Evolutionary conservation across 768 basidiomycete species (phyloP).

Genomic region (Mrakia frigida): DNA sequence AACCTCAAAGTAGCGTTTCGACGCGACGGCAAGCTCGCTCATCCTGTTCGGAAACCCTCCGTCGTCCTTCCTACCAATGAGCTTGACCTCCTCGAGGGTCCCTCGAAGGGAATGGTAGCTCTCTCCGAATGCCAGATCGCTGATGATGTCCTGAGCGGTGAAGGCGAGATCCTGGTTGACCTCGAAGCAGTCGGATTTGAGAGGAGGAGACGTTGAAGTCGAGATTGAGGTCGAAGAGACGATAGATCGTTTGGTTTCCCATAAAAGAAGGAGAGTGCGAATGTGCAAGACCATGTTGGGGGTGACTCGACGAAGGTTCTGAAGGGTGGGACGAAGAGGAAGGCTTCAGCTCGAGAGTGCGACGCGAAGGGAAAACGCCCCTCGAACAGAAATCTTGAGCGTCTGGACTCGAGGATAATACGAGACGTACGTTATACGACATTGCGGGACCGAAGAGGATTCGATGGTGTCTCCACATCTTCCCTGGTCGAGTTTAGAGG

Average conservation of each 20-base stretch:
- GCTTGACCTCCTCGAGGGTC: not conserved
- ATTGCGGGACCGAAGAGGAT: not conserved
- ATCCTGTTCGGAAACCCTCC: not conserved
- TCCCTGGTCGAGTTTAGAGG: not conserved
- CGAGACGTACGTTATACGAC: not conserved
- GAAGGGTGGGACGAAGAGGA: not conserved
- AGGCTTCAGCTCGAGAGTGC: too few relatives aligned
- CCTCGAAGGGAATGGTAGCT: not conserved
- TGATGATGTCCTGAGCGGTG: not conserved
- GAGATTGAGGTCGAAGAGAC: not conserved
- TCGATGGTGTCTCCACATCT: not conserved
- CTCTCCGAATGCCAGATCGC: not conserved
- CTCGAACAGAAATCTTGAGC: too few relatives aligned
- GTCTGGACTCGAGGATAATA: too few relatives aligned
- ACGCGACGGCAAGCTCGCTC: not conserved
- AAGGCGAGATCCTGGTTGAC: not conserved
- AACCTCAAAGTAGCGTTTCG: not conserved
- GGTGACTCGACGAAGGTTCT: not conserved
- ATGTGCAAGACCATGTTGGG: not conserved
- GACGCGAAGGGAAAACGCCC: too few relatives aligned
- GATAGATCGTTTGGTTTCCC: not conserved
- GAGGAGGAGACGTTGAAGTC: not conserved
- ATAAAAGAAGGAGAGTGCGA: not conserved
- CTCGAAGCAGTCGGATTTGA: not conserved
- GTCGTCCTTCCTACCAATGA: not conserved